phyloP scores from a whole-genome alignment of 257 asterid genomes.

The Scutellaria galericulata region DNA sequence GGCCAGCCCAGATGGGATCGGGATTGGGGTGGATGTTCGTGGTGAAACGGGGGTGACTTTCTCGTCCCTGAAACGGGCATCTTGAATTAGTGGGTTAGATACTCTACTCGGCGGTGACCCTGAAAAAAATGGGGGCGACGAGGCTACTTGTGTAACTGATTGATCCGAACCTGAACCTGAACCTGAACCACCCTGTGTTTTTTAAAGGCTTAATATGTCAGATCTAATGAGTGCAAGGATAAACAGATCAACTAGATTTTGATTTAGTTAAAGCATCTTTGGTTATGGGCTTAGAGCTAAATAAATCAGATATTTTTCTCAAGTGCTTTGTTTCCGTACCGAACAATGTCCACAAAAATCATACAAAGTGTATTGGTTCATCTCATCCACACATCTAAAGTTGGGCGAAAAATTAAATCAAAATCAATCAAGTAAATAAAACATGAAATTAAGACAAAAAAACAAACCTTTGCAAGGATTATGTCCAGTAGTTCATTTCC shows the following conservation, averaged over 20 bases:
- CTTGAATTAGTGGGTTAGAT: slow-evolving; percentile 97
- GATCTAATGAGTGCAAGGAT: neutral
- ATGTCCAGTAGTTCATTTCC: slow-evolving; percentile 85
- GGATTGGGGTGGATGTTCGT: slow-evolving; percentile 53
- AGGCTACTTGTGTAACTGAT: slow-evolving; percentile 61
- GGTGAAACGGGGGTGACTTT: slow-evolving; percentile 69
- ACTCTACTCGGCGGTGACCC: slow-evolving; percentile 99
- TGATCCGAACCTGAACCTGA: slow-evolving; percentile 55
- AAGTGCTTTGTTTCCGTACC: neutral
- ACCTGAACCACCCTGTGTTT: slow-evolving; percentile 60
- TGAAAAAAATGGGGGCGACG: slow-evolving; percentile 98
- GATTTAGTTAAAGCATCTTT: too few species aligned
- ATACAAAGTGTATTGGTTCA: slow-evolving; percentile 25
- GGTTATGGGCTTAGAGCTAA: neutral
- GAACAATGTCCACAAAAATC: slow-evolving; percentile 16
- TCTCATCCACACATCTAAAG: slow-evolving; percentile 3
- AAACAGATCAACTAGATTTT: neutral
- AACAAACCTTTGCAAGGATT: slow-evolving; percentile 76
- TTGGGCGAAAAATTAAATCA: neutral
- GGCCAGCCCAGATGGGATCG: slow-evolving; percentile 57
- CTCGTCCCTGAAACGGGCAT: slow-evolving; percentile 78
- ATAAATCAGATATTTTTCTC: neutral
- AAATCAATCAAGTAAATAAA: too few species aligned
- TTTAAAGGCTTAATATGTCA: slow-evolving; percentile 14
- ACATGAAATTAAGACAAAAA: neutral